phyloP scores from a whole-genome alignment of 257 asterid species.

The Nicotiana undulata region DNA sequence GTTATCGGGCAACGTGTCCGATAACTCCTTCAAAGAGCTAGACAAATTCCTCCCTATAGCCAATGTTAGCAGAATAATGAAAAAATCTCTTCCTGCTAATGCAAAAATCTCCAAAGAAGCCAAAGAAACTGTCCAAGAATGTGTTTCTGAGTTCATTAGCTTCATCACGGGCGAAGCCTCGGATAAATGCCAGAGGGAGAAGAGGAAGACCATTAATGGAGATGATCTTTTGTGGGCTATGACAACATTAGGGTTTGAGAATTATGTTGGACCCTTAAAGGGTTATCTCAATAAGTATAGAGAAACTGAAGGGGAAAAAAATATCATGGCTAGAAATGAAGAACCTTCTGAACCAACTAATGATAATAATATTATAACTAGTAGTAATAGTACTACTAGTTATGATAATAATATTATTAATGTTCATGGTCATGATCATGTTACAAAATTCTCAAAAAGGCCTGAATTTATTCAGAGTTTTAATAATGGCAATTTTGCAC shows the following conservation, averaged over 20 bases:
- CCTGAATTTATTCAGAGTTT: conserved; percentile 8
- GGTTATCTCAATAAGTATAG: conserved; percentile 33
- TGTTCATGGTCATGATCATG: background rate
- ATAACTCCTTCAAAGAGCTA: conserved; percentile 18
- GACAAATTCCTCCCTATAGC: conserved; percentile 50
- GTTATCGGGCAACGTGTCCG: conserved; percentile 1
- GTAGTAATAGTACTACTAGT: background rate
- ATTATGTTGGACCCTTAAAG: conserved; percentile 36
- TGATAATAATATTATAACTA: background rate
- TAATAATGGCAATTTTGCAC: background rate
- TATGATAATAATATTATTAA: background rate
- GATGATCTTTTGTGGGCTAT: conserved; percentile 57
- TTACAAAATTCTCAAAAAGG: background rate
- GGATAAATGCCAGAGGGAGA: conserved; percentile 50
- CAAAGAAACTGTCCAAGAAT: conserved; percentile 48
- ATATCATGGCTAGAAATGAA: conserved; percentile 19
- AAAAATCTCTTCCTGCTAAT: conserved; percentile 49
- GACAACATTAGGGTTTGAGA: conserved; percentile 55
- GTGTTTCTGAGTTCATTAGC: conserved; percentile 60
- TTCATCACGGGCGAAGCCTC: conserved; percentile 60
- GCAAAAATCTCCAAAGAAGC: conserved; percentile 64
- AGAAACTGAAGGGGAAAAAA: conserved; percentile 35
- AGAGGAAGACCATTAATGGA: conserved; percentile 55
- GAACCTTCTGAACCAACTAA: background rate
- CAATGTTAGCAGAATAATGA: conserved; percentile 53